Base-by-base conservation (phyloP, 805 yeast genomes). In the Martiniozyma abietophila region DNA sequence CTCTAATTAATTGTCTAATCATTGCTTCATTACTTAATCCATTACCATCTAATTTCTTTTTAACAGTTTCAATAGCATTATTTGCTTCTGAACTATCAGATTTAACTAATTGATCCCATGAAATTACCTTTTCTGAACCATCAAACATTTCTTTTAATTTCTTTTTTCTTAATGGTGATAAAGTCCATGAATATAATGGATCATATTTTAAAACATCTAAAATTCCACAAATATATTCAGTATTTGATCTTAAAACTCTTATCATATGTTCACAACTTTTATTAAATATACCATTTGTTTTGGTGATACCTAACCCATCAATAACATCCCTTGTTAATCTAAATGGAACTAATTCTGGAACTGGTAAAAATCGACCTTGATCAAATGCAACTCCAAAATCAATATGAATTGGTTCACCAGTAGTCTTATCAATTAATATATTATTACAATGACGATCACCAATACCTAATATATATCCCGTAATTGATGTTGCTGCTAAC, bases 321-420 rank as follows among this genome's bases (percentile, higher is more conserved):
- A 86, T 78, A 34, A 92, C 66, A 53, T 94, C 96, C 38, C 94
- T 63, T 0, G 97, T 84, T 23, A 94, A 61, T 42, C 99, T 60
- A 52, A 92, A 94, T 4, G 99, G 98, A 5, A 94, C 95, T 0
- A 81, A 68, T 49, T 92, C 99, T 0, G 99, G 98, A 7, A 89
- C 71, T 0, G 89, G 79, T 25, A 92, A 61, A 10, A 76, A 58
- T 46, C 71, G 76, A 1, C 97, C 98, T 49, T 86, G 96, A 53
- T 92, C 98, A 61, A 92, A 92, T 0, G 97, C 94, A 29, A 92
- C 88, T 0, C 98, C 99, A 12, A 92, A 61, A 55, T 92, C 99
- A 45, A 92, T 94, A 53, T 94, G 98, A 18, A 92, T 77, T 0
- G 96, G 94, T 47, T 88, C 96, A 0, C 97, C 97, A 0, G 83